Conservation (phyloP, 2,329 filamentous ascomycete species). For the Fusarium buharicum region DNA sequence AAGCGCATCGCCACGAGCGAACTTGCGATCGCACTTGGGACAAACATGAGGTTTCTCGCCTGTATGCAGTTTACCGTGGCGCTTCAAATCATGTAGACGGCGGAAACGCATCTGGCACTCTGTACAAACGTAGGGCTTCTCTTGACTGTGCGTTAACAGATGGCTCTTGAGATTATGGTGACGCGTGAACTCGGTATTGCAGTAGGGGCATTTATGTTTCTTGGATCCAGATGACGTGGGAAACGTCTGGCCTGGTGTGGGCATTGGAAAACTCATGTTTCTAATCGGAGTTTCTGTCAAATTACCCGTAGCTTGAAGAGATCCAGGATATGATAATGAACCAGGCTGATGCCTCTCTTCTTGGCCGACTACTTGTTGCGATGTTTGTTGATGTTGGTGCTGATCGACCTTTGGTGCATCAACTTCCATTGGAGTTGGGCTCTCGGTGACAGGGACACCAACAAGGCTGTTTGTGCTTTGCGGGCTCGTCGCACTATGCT, state of each 20-base stretch:
- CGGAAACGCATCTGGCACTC: conserved; percentile 95
- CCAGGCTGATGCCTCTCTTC: conserved; percentile 62
- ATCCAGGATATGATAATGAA: conserved; percentile 66
- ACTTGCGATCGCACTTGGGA: conserved; percentile 92
- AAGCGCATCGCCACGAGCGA: conserved; percentile 93
- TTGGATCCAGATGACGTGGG: conserved; percentile 74
- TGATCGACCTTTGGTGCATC: conserved; percentile 50
- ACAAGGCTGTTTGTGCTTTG: conserved; percentile 58
- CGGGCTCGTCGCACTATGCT: conserved; percentile 55
- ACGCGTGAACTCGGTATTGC: conserved; percentile 94
- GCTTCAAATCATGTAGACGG: conserved; percentile 92
- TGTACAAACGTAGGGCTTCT: conserved; percentile 95
- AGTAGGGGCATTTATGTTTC: conserved; percentile 97
- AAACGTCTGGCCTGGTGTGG: conserved; percentile 55
- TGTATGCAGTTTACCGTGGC: conserved; percentile 95
- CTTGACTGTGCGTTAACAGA: conserved; percentile 95
- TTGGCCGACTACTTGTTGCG: conserved; percentile 57
- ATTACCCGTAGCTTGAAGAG: conserved; percentile 55
- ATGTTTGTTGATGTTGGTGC: conserved; percentile 46
- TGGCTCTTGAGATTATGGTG: conserved; percentile 99
- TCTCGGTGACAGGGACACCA: conserved; percentile 59
- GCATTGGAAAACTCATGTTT: conserved; percentile 68
- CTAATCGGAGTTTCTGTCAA: conserved; percentile 60
- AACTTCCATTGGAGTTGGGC: conserved; percentile 65
- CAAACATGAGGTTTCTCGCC: conserved; percentile 96